These are phyloP conservation scores for Dactylella cylindrospora DNA, from an alignment of 2,329 filamentous ascomycete species.

Conservation along the genomic window DNA sequence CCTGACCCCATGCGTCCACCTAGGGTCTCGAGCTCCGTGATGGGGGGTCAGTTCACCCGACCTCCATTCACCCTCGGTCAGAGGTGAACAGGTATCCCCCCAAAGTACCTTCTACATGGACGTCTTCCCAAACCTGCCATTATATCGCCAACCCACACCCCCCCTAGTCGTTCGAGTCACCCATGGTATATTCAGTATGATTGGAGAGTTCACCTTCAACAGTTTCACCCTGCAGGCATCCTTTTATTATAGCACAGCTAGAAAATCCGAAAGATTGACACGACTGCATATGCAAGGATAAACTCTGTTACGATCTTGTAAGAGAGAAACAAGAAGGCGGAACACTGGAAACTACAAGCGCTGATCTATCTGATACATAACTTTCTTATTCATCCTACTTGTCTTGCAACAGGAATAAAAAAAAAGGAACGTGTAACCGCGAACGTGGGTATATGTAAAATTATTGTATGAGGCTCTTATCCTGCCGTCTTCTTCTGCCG, in stretches of 20 bases:
- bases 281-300: no score
- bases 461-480: constrained; percentile 22
- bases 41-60: neutral
- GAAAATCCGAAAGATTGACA: no score
- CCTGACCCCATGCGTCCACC: no score
- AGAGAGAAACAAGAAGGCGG: no score
- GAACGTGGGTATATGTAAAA: neutral
- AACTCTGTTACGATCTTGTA: no score
- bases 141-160: constrained; percentile 10
- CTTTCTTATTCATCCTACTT: no score
- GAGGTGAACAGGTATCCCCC: neutral
- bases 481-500: constrained; percentile 13
- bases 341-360: no score
- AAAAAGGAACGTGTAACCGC: constrained; percentile 1
- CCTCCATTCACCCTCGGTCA: neutral
- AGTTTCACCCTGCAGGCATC: constrained; percentile 41
- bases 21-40: neutral
- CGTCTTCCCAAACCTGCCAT: no score
- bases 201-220: constrained; percentile 16
- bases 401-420: neutral
- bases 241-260: no score
- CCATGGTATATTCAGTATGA: constrained; percentile 21
- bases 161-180: constrained; percentile 10
- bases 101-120: constrained; percentile 24
- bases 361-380: constrained; percentile 12